Conservation (phyloP, 106 monocot species). For the Agapanthus africanus region DNA sequence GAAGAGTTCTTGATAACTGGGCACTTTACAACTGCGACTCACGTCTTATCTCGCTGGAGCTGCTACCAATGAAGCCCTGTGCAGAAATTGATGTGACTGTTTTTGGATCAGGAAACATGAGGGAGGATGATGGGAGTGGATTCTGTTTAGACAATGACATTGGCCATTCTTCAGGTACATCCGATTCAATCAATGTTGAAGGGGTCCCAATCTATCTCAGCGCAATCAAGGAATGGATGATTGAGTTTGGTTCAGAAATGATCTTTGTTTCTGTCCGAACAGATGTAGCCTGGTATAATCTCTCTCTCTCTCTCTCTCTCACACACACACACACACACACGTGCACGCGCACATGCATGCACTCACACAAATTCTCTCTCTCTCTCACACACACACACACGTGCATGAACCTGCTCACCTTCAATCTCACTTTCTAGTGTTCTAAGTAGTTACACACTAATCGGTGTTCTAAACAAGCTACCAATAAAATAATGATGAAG, state of each 20-base stretch:
- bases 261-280: constrained; percentile 83
- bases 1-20: constrained; percentile 82
- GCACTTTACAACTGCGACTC: constrained; percentile 91
- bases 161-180: constrained; percentile 25
- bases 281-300: constrained; percentile 74
- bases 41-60: constrained; percentile 82
- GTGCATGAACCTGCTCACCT: too few species aligned
- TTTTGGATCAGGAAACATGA: constrained; percentile 91
- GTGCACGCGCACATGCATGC: too few species aligned
- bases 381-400: neutral
- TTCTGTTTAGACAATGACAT: constrained; percentile 17
- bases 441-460: too few species aligned
- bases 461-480: too few species aligned
- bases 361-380: too few species aligned
- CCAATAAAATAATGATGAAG: too few species aligned
- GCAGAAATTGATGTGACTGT: constrained; percentile 78
- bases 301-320: neutral
- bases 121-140: constrained; percentile 91
- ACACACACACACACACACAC: too few species aligned
- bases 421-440: too few species aligned
- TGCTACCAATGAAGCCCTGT: constrained; percentile 87
- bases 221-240: constrained; percentile 94
- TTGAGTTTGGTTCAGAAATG: constrained; percentile 93
- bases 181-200: constrained; percentile 31
- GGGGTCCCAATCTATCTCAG: constrained; percentile 87